Evolutionary conservation across 177 flowering plant genomes (phyloP), one percentile per base, ranked within the genome.

Genomic region (Vitis hybrid): DNA sequence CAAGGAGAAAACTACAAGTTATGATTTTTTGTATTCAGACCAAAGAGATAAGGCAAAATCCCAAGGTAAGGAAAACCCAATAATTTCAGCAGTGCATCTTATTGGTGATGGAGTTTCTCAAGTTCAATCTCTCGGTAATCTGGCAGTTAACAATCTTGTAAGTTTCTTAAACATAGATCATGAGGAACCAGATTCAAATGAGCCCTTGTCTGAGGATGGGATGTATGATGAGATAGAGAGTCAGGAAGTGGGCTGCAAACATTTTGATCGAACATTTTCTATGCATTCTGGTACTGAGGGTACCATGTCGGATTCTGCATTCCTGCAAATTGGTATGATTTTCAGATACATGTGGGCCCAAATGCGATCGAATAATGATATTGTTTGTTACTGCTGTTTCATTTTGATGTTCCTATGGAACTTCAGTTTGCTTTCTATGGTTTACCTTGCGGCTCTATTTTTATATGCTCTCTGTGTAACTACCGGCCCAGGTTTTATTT

Each of bases 21-120:
- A 24, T 48, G n/a, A 64, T 24, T 63, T 62, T 11, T 30, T 14
- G 60, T 75, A 76, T 73, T 68, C 70, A 35, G 81, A 78, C 46
- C 68, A 65, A 67, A 74, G 46, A 52, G 78, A 75, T 63, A 87
- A 76, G 74, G 74, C 60, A 54, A 88, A 74, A 70, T 74, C 67
- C 50, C 88, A 81, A 61, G 70, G 70, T 30, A 87, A 85, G 79
- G 95, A 89, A 74, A 85, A 86, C 72, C 87, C 92, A 24, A 64
- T 92, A 65, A 80, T 60, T 46, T 93, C 99, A 71, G 98, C 99
- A 3, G 97, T 87, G 16, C 97, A 93, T 66, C 81, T 96, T 19
- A 80, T 96, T 35, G 97, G 97, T 70, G 97, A 92, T 82, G 94
- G 99, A 68, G 99, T 96, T 81, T 93, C 92, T 72, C 99, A 96